These are phyloP conservation scores for Leccinum fallax DNA, from an alignment of 1,284 basidiomycete genomes.

Conservation along the genomic window DNA sequence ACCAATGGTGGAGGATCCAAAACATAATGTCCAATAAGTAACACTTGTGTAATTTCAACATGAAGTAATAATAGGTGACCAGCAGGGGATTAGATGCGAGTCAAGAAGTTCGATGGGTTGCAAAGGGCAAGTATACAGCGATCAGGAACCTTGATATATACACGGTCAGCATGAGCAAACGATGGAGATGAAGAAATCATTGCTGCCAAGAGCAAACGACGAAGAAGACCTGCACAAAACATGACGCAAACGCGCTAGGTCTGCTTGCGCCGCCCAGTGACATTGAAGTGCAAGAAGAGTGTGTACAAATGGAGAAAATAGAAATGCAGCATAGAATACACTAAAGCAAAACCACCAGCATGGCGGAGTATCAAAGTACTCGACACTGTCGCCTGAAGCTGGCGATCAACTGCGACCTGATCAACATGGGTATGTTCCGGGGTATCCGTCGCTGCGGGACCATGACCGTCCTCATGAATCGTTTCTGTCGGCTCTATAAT, in stretches of 20 bases:
- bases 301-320: constrained; percentile 57
- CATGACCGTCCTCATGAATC: constrained; percentile 20
- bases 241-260: constrained; percentile 18
- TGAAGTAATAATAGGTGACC: constrained; percentile 23
- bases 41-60: neutral
- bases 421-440: constrained; percentile 22
- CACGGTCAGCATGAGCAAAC: constrained; percentile 26
- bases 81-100: constrained; percentile 37
- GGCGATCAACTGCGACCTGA: constrained; percentile 20
- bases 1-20: neutral
- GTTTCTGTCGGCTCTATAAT: constrained; percentile 28
- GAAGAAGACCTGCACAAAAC: constrained; percentile 8
- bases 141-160: constrained; percentile 34
- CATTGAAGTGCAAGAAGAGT: constrained; percentile 45
- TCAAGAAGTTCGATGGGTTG: constrained; percentile 20
- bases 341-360: constrained; percentile 43
- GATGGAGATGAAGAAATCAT: constrained; percentile 6
- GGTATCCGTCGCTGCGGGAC: constrained; percentile 22
- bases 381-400: constrained; percentile 26
- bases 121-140: constrained; percentile 32
- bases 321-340: constrained; percentile 48
- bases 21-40: neutral
- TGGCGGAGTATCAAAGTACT: constrained; percentile 40
- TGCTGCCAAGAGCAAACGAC: constrained; percentile 1
- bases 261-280: constrained; percentile 31